Evolutionary conservation across 805 yeast species (phyloP), one percentile per base, ranked within the genome.

Genomic region (Lipomyces chichibuensis): DNA sequence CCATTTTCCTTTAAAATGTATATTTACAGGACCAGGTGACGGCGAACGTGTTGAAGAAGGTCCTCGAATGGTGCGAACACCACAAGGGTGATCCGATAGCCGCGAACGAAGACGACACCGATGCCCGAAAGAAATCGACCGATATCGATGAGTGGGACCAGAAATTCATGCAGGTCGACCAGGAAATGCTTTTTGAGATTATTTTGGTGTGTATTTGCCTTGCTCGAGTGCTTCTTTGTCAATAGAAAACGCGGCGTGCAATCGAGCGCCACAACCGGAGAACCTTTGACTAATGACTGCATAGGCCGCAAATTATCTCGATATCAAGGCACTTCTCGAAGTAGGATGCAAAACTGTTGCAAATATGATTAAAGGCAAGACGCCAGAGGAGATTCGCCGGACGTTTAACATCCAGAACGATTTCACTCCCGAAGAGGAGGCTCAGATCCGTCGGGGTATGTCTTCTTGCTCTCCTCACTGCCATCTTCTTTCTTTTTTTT

Each of bases 111-210:
- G 91, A 87, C 65, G 97, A 91, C 70, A 93, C 89, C 63, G 96
- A 91, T 72, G 77, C 78, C 61, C 74, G 77, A 46, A 69, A 74
- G 69, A 91, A 90, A 76, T 84, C 94, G n/a, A 92, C 92, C 1
- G 97, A 97, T 2, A 92, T 94, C 61, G 94, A 90, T 69, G 92
- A 92, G 58, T 94, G 98, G 98, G 98, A 94, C 80, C 90, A 91
- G 78, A 91, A 90, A 78, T 94, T 93, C 78, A 84, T 94, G 74
- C 90, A 91, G 76, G 97, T 94, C 51, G 98, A 94, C 79, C 98
- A 82, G 76, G 83, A 82, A 68, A 80, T 82, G 81, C 77, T 82
- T 64, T 82, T 81, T 71, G 84, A 82, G 74, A 82, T 82, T 72
- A 82, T 82, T 65, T 74, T 82, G 13, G 73, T 69, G 64, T 9